These are phyloP conservation scores for Leishmania mexicana DNA, from an alignment of 208 protist species.

Conservation along the genomic window DNA sequence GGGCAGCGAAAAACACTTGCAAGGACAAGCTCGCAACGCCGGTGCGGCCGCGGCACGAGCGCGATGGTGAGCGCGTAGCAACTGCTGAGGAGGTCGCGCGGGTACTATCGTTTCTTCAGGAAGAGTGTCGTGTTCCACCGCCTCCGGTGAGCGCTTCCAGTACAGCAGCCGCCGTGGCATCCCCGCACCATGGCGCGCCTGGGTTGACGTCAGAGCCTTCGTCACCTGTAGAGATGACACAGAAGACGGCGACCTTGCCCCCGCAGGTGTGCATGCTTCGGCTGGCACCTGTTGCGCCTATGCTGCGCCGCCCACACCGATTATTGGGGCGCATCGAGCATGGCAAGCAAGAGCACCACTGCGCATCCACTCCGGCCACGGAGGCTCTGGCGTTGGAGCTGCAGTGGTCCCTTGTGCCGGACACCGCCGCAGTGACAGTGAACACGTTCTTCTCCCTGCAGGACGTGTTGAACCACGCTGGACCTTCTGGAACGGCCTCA, in stretches of 20 bases:
- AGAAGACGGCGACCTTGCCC: neutral
- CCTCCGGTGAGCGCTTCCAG: neutral
- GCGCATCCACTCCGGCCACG: neutral
- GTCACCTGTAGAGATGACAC: neutral
- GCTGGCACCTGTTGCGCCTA: neutral
- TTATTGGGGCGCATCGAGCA: neutral
- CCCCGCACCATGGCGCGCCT: neutral
- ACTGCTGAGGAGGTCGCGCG: neutral
- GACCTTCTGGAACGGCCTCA: neutral
- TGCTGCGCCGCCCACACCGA: neutral
- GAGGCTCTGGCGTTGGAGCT: neutral
- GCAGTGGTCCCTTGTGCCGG: conserved; percentile 9
- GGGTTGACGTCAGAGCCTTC: neutral
- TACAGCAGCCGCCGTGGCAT: neutral
- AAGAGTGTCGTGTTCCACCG: conserved; percentile 1
- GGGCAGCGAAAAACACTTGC: neutral
- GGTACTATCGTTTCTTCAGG: conserved; percentile 6
- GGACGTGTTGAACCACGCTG: neutral
- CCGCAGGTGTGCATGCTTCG: conserved; percentile 3
- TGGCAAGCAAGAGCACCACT: neutral
- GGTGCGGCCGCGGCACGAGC: neutral
- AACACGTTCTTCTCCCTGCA: conserved; percentile 9
- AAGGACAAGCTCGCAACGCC: neutral
- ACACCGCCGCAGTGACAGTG: neutral
- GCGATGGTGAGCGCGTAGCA: neutral